Percentiles rank a stretch among this genome's conserved stretches.
Evolutionary conservation across 2,329 filamentous ascomycete species (phyloP).

Genomic region (Trichoderma atroviride): DNA sequence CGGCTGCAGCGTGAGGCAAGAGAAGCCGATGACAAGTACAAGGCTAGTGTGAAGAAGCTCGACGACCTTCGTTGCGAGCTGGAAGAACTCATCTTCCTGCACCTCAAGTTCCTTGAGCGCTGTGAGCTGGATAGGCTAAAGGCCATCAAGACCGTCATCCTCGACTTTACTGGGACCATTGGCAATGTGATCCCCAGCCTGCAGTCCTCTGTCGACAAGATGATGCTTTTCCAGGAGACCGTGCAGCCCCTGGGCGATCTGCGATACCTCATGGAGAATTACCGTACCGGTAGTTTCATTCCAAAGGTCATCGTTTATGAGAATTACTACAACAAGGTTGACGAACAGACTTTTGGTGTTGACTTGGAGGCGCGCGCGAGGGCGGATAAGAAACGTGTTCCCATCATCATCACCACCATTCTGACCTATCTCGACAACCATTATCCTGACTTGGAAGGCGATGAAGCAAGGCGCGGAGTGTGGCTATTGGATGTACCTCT

Average conservation of each 20-base stretch:
- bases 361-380: constrained; percentile 94
- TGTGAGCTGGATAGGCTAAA: constrained; percentile 95
- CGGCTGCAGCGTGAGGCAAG: constrained; percentile 84
- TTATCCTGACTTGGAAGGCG: constrained; percentile 95
- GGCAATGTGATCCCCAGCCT: constrained; percentile 97
- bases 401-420: constrained; percentile 86
- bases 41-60: constrained; percentile 79
- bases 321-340: constrained; percentile 98
- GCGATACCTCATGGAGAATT: constrained; percentile 93
- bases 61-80: constrained; percentile 89
- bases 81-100: constrained; percentile 92
- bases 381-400: constrained; percentile 93
- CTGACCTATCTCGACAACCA: constrained; percentile 94
- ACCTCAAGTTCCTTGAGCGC: constrained; percentile 94
- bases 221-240: constrained; percentile 99
- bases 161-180: constrained; percentile 96
- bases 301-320: constrained; percentile 93
- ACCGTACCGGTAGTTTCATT: constrained; percentile 89
- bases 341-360: constrained; percentile 96
- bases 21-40: constrained; percentile 93
- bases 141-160: constrained; percentile 95
- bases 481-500: constrained; percentile 95
- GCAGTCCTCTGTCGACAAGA: constrained; percentile 94
- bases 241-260: constrained; percentile 92
- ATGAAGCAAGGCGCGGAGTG: constrained; percentile 87